Evolutionary conservation across 2,329 filamentous ascomycete genomes (phyloP), one percentile per base, ranked within the genome.

Genomic region (Aspergillus sp.): DNA sequence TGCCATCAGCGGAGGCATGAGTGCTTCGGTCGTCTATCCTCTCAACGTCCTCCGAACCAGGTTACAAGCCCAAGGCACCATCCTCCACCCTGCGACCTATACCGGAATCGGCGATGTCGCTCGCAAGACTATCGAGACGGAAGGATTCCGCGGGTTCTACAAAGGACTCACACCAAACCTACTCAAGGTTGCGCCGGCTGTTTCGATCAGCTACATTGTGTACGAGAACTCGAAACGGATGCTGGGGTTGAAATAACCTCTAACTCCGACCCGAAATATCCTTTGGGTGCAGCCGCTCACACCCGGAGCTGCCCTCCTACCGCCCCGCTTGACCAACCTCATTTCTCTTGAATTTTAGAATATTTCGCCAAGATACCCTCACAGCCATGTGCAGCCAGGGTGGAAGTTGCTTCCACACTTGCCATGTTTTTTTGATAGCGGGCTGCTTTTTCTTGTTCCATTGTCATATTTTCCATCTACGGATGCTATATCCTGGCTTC

Each of bases 131-230:
- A 76, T 96, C 32, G 80, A 86, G 62, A 85, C 88, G 46, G 94
- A 99, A 74, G 94, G 94, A 1, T 70, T 89, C 34, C 82, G 89
- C 54, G 94, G 94, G 2, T 78, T 99, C 52, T 99, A 96, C 80
- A 96, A 95, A 73, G 94, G 94, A 1, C 78, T 97, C 59, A 96
- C 93, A 40, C 94, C 94, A 4, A 99, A 97, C 69, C 78, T 99
- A 36, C 80, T 99, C 63, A 99, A 99, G 78, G 94, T 99, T 32
- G 91, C 94, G 9, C 94, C 94, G 2, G 91, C 94, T 25, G 87
- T 99, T 49, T 96, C 91, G 64, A 97, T 99, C 69, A 92, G 91
- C 50, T 96, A 94, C 79, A 85, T 96, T 65, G 88, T 94, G 55
- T 96, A 96, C 68, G 91, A 96, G 75, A 94, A 94, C 67, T 85